These are phyloP conservation scores for Hibiscus syriacus DNA, from an alignment of 345 rosid species.

Conservation along the genomic window DNA sequence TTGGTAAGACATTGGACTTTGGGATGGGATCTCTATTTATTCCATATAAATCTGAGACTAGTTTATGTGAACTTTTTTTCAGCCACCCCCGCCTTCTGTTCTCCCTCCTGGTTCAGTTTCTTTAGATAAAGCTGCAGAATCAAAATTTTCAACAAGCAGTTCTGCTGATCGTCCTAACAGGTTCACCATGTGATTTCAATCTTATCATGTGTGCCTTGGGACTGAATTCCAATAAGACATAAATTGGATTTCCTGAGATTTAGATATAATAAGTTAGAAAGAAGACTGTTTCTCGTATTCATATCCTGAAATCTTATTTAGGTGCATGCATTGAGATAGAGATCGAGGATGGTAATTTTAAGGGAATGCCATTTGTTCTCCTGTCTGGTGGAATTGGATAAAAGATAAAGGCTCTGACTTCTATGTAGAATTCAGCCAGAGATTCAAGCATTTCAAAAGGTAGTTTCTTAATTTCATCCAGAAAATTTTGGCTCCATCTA, in stretches of 20 bases:
- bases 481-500: neutral
- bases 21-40: slow-evolving; percentile 9
- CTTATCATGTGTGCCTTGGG: slow-evolving; percentile 5
- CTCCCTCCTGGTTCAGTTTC: slow-evolving; percentile 73
- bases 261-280: neutral
- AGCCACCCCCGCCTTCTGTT: slow-evolving; percentile 68
- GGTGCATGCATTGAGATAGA: slow-evolving; percentile 75
- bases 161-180: slow-evolving; percentile 50
- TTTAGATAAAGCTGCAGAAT: slow-evolving; percentile 49
- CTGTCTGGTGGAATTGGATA: slow-evolving; percentile 67
- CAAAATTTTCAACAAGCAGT: slow-evolving; percentile 38
- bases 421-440: slow-evolving; percentile 53
- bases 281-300: slow-evolving; percentile 6
- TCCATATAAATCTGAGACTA: slow-evolving; percentile 6
- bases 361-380: slow-evolving; percentile 95
- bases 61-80: slow-evolving; percentile 34
- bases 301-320: slow-evolving; percentile 24
- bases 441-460: slow-evolving; percentile 69
- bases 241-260: slow-evolving; percentile 5
- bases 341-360: slow-evolving; percentile 59
- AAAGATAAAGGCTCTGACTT: slow-evolving; percentile 71
- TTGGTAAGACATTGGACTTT: neutral
- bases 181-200: slow-evolving; percentile 29
- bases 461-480: slow-evolving; percentile 20
- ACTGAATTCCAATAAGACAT: neutral